These are phyloP conservation scores for Astragalus membranaceus DNA, from an alignment of 306 rosid species.

Conservation along the genomic window DNA sequence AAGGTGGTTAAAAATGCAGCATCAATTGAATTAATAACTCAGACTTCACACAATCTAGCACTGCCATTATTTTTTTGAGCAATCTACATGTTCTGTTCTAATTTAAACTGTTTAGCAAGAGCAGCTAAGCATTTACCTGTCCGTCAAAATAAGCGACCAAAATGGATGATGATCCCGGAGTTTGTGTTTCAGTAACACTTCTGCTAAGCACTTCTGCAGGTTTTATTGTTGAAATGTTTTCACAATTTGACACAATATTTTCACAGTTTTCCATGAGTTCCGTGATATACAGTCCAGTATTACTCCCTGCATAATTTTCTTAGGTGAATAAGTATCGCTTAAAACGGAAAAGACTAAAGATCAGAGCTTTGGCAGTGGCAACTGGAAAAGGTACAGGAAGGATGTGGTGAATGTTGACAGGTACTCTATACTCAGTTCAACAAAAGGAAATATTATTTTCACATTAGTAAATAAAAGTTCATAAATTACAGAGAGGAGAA, in stretches of 20 bases:
- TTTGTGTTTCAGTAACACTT: constrained; percentile 44
- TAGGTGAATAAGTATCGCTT: background rate
- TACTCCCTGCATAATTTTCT: constrained; percentile 36
- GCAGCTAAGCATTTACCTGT: constrained; percentile 39
- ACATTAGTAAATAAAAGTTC: constrained; percentile 10
- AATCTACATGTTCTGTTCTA: background rate
- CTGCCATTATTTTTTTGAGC: constrained; percentile 5
- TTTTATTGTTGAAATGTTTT: constrained; percentile 26
- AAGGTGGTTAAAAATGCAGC: background rate
- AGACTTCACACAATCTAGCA: background rate
- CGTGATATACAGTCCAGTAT: constrained; percentile 37
- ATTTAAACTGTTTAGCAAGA: background rate
- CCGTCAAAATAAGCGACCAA: constrained; percentile 70
- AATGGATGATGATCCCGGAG: constrained; percentile 52
- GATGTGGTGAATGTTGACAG: too few species aligned
- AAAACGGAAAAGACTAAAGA: background rate
- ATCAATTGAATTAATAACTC: constrained; percentile 6
- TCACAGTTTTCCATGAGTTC: constrained; percentile 63
- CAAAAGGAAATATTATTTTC: background rate
- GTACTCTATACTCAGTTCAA: background rate
- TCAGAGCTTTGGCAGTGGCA: background rate
- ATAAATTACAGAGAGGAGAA: too few species aligned
- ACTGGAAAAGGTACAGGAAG: background rate
- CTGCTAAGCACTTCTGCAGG: constrained; percentile 51
- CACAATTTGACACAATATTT: constrained; percentile 33